Evolutionary conservation across 140 eudicot genomes (phyloP), one percentile per base, ranked within the genome.

Genomic region (Ambrosia hybrid): DNA sequence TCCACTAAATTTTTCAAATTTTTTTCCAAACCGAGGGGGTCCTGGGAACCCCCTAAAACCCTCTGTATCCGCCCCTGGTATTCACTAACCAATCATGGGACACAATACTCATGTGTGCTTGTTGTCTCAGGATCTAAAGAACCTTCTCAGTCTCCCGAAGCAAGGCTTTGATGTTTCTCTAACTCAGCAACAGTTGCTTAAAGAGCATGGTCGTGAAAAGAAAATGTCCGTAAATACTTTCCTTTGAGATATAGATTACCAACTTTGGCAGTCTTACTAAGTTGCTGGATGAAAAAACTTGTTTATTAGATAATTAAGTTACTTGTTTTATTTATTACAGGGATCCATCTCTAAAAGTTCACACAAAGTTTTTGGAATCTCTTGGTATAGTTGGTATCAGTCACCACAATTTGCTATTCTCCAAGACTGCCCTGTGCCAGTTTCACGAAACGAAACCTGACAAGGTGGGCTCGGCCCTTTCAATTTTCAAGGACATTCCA

Each of bases 121-220:
- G 11, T 43, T 65, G 60, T 73, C 65, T 64, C 85, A 95, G 99
- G 99, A 95, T 86, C 92, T 95, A 62, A 74, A 78, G 68, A 96
- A 91, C 79, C 95, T 95, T 55, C 84, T 89, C 78, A 89, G 95
- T 67, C 66, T 92, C 67, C 98, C 98, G 5, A 72, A 78, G 67
- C 91, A 87, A 30, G 98, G 98, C 61, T 92, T 92, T 70, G 95
- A 92, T 56, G 70, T 89, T 65, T 92, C 98, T 69, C 80, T 76
- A 57, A 89, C 98, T 71, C 96, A 85, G 56, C 90, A 82, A 72
- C 96, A 92, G 82, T 82, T 92, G 82, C 89, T 78, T 51, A 91
- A 86, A 71, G 98, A 87, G 77, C 98, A 92, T 60, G 95, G 75
- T 65, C 69, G 66, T 10, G 90, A 89, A 53, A 85, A 85, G 57